Percentiles rank a stretch among this genome's conserved stretches.
Conservation (phyloP, 768 basidiomycete species). For the Lentinula raphanica region DNA sequence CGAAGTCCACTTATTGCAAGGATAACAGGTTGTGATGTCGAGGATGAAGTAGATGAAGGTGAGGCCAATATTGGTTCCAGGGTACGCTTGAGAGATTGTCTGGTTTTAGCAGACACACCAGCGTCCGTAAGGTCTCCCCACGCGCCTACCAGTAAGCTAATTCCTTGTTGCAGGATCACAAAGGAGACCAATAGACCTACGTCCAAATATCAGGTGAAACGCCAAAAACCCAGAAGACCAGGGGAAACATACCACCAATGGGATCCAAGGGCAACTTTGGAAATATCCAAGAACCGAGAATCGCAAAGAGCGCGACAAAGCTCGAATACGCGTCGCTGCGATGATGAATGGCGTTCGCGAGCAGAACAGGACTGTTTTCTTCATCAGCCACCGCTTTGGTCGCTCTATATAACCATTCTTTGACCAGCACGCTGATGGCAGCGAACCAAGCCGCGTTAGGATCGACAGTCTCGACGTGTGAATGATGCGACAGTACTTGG, state of each 20-base stretch:
- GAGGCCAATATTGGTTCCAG: constrained; percentile 49
- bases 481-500: constrained; percentile 47
- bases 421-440: constrained; percentile 66
- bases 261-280: constrained; percentile 89
- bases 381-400: constrained; percentile 88
- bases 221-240: constrained; percentile 6
- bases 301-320: constrained; percentile 85
- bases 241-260: constrained; percentile 64
- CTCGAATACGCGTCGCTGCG: constrained; percentile 96
- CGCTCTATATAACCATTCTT: constrained; percentile 90
- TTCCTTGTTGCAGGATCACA: constrained; percentile 79
- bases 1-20: constrained; percentile 51
- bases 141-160: constrained; percentile 59
- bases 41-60: constrained; percentile 14
- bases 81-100: constrained; percentile 45
- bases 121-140: constrained; percentile 83
- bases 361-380: constrained; percentile 85
- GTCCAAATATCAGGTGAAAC: neutral
- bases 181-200: constrained; percentile 83
- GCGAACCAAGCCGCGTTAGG: constrained; percentile 99
- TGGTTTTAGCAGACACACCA: constrained; percentile 57
- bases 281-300: constrained; percentile 83
- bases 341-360: constrained; percentile 97
- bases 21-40: constrained; percentile 22
- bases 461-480: constrained; percentile 59